Evolutionary conservation across 257 asterid genomes (phyloP), one percentile per base, ranked within the genome.

Genomic region (Fraxinus excelsior): DNA sequence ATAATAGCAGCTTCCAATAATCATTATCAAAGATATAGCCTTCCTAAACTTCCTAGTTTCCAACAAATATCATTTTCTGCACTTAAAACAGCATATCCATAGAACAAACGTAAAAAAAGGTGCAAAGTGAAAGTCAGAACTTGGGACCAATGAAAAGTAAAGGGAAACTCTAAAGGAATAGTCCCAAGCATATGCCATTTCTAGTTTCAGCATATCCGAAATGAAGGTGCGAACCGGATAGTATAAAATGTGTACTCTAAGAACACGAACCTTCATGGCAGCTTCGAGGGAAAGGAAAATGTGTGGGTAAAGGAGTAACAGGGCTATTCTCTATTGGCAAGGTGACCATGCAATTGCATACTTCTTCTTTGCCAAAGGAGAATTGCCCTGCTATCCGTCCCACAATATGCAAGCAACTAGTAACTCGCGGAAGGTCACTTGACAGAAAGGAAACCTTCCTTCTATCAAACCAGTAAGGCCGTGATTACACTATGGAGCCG

Each of bases 351-450:
- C 90, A 82, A 71, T 80, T 79, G 89, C 88, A 80, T 81, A 79
- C 77, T 74, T 73, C 72, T 72, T 72, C 69, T 79, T 81, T 75
- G 92, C 97, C 94, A 90, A 90, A 88, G 92, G 92, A 91, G 97
- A 91, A 87, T 90, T 91, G 91, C 90, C 94, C 94, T 84, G 92
- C 86, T 46, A 87, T 88, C 90, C 84, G 65, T 74, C 87, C 85
- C 87, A 81, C 87, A 84, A 75, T 84, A 53, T 18, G 3, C 16
- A 42, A 37, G 16, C 56, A 46, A 46, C 56, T 13, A 46, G 19
- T 46, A 46, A 46, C 19, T 13, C 56, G n/a, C n/a, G 16, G 53
- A 42, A 12, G 4, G n/a, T 46, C n/a, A 42, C 51, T 3, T 14
- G 56, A 46, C 56, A 14, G 7, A n/a, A n/a, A 46, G 56, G 18